phyloP scores from a whole-genome alignment of 352 stramenopile genomes.

The Phytopythium litorale region DNA sequence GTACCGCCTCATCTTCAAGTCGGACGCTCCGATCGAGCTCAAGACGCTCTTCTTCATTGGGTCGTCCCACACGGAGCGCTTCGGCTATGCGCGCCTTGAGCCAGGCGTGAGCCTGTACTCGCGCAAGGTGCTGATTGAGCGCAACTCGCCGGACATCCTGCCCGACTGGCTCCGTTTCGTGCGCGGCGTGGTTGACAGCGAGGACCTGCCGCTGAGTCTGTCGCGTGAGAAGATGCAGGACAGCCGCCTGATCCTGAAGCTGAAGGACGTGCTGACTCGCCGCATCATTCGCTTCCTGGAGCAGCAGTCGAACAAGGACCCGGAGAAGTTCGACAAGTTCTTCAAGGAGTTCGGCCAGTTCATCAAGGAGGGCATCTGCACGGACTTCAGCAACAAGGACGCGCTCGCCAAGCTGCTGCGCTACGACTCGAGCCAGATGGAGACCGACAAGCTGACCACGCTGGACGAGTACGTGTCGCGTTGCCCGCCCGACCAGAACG shows the following conservation, averaged over 20 bases:
- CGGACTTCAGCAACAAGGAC: constrained; percentile 89
- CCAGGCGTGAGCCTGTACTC: constrained; percentile 98
- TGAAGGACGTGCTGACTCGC: constrained; percentile 94
- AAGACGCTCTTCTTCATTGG: constrained; percentile 98
- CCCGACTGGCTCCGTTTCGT: constrained; percentile 97
- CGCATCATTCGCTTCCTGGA: constrained; percentile 90
- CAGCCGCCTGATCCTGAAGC: constrained; percentile 94
- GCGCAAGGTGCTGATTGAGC: constrained; percentile 99
- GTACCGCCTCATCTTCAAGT: constrained; percentile 95
- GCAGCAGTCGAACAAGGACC: constrained; percentile 91
- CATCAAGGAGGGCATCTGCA: constrained; percentile 98
- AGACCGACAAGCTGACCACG: constrained; percentile 90
- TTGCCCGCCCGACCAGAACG: constrained; percentile 94
- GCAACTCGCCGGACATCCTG: constrained; percentile 96
- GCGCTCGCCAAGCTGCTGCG: constrained; percentile 96
- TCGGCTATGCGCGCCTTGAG: constrained; percentile 93
- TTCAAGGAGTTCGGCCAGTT: constrained; percentile 98
- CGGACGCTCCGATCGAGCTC: constrained; percentile 98
- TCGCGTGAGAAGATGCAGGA: constrained; percentile 99
- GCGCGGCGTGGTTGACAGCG: constrained; percentile 92
- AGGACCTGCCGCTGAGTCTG: constrained; percentile 98
- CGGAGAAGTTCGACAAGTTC: constrained; percentile 97
- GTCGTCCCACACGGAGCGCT: constrained; percentile 96
- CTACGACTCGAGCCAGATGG: constrained; percentile 96
- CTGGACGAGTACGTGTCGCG: constrained; percentile 99